A percentile compares a stretch with the other conserved stretches of the same genome.
These are phyloP conservation scores for Salix purpurea DNA, from an alignment of 345 rosid genomes.

Conservation along the genomic window DNA sequence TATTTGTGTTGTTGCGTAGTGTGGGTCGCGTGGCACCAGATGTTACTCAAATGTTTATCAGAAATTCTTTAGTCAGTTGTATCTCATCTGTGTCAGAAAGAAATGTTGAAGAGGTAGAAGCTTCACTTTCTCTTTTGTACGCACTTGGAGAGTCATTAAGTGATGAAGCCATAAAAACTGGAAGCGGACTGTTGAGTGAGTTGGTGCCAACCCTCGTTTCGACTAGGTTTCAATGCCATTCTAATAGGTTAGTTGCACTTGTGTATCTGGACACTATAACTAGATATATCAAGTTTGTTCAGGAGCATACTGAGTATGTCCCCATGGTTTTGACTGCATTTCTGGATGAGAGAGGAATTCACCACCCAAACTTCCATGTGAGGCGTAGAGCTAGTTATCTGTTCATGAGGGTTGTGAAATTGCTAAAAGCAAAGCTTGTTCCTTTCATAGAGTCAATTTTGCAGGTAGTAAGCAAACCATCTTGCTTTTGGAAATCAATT, in stretches of 20 bases:
- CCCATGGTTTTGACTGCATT: constrained; percentile 75
- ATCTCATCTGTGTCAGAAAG: constrained; percentile 54
- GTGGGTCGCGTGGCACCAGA: constrained; percentile 89
- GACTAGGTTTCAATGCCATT: constrained; percentile 75
- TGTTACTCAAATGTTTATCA: constrained; percentile 64
- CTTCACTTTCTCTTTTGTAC: constrained; percentile 84
- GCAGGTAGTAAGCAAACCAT: constrained; percentile 47
- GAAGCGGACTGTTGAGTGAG: constrained; percentile 62
- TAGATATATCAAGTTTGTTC: constrained; percentile 80
- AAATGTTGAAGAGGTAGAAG: constrained; percentile 93
- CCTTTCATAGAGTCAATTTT: constrained; percentile 78
- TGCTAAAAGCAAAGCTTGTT: constrained; percentile 79
- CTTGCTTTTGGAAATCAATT: not conserved
- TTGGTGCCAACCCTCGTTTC: constrained; percentile 73
- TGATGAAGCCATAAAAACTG: constrained; percentile 69
- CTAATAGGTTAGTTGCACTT: constrained; percentile 79
- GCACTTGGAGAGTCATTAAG: constrained; percentile 81
- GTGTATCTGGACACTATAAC: constrained; percentile 75
- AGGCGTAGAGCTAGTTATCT: constrained; percentile 85
- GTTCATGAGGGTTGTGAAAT: constrained; percentile 84
- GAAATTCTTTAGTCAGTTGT: constrained; percentile 62
- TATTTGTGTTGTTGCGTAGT: constrained; percentile 68
- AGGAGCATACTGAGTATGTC: constrained; percentile 60
- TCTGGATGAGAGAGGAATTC: constrained; percentile 95
- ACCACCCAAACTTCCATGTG: constrained; percentile 72